A percentile compares a stretch with the other conserved stretches of the same genome.
These are phyloP conservation scores for Mycena epipterygia DNA, from an alignment of 768 basidiomycete genomes.

Conservation along the genomic window DNA sequence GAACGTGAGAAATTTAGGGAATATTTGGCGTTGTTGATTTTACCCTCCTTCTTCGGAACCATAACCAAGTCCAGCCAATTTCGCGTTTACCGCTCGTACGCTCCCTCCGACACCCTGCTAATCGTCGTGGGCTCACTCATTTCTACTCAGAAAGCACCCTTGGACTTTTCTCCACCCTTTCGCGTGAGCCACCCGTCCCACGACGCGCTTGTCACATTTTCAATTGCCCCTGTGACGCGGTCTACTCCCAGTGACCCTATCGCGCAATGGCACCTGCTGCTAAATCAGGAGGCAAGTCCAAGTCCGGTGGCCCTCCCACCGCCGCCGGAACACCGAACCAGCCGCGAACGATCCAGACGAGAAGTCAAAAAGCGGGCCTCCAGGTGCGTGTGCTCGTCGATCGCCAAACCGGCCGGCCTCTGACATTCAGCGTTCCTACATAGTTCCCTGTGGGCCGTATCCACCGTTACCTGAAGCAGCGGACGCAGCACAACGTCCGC, in stretches of 20 bases:
- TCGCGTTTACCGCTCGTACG: slow-evolving; percentile 15
- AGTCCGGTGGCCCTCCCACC: slow-evolving; percentile 59
- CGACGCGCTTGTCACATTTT: slow-evolving; percentile 21
- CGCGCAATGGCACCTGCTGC: slow-evolving; percentile 53
- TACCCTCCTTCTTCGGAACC: slow-evolving; percentile 23
- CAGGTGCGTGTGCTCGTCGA: slow-evolving; percentile 65
- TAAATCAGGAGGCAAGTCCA: slow-evolving; percentile 75
- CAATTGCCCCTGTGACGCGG: not conserved
- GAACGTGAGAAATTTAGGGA: not conserved
- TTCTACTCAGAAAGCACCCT: not conserved
- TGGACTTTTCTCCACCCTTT: slow-evolving; percentile 24
- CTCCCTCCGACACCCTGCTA: not conserved
- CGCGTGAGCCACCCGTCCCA: slow-evolving; percentile 22
- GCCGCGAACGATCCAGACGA: slow-evolving; percentile 66
- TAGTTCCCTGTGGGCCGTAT: slow-evolving; percentile 99
- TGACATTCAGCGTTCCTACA: not conserved
- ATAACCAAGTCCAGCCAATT: not conserved
- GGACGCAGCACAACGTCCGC: slow-evolving; percentile 93
- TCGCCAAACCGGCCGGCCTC: not conserved
- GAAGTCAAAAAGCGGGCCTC: slow-evolving; percentile 89
- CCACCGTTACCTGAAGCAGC: slow-evolving; percentile 93
- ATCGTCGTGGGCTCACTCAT: not conserved
- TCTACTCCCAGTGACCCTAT: not conserved
- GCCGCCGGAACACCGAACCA: slow-evolving; percentile 46
- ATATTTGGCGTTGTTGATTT: not conserved